Evolutionary conservation across 129 eudicot genomes (phyloP).

Genomic region (Mikania micrantha): DNA sequence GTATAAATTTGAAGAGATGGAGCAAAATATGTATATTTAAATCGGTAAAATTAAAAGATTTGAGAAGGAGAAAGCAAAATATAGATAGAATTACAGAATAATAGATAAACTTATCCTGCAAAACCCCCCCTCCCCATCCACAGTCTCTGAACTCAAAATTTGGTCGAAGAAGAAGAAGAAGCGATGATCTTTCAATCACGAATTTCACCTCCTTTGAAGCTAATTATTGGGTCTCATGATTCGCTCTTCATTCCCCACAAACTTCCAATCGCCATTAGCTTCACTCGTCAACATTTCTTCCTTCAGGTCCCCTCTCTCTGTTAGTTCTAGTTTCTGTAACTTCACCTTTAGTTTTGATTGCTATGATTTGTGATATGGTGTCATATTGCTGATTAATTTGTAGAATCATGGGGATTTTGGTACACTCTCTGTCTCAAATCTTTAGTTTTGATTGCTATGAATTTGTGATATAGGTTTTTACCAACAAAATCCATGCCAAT

Average conservation of each 20-base stretch:
- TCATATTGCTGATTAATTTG: background rate
- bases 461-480: no score
- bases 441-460: no score
- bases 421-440: background rate
- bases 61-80: background rate
- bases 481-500: background rate
- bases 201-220: constrained; percentile 11
- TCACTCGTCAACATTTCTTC: constrained; percentile 17
- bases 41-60: no score
- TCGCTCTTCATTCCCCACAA: constrained; percentile 18
- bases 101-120: constrained; percentile 18
- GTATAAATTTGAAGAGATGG: no score
- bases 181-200: constrained; percentile 20
- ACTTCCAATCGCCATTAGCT: constrained; percentile 9
- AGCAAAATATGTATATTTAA: no score
- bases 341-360: background rate
- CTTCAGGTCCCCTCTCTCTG: background rate
- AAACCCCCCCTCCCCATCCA: background rate
- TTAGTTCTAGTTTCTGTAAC: background rate
- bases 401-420: background rate
- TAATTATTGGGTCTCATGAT: constrained; percentile 2
- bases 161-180: background rate
- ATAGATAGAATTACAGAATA: no score
- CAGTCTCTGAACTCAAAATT: background rate
- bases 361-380: background rate